These are phyloP conservation scores for Cystobasidium onofrii DNA, from an alignment of 768 basidiomycete genomes.

Conservation along the genomic window DNA sequence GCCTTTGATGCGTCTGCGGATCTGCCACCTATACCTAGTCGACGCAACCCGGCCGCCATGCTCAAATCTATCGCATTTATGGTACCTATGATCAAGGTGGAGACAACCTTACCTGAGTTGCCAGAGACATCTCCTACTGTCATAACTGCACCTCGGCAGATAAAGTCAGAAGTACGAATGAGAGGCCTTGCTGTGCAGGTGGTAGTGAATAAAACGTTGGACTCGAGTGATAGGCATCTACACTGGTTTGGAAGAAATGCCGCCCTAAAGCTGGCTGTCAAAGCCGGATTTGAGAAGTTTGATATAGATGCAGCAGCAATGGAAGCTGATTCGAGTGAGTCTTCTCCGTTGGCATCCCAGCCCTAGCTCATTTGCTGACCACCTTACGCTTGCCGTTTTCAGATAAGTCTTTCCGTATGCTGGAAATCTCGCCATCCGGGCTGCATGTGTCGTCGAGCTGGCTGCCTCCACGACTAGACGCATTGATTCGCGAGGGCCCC, in stretches of 20 bases:
- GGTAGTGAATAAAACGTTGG: not conserved
- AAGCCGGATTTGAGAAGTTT: constrained; percentile 17
- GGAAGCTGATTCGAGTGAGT: not conserved
- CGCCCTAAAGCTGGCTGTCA: not conserved
- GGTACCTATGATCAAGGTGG: constrained; percentile 6
- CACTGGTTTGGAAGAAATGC: constrained; percentile 19
- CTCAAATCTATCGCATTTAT: constrained; percentile 13
- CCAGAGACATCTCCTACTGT: not conserved
- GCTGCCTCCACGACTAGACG: constrained; percentile 19
- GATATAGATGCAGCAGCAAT: constrained; percentile 1
- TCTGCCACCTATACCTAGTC: not conserved
- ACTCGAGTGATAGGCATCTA: not conserved
- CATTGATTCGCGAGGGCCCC: not conserved
- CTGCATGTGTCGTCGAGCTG: constrained; percentile 7
- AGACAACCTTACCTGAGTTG: not conserved
- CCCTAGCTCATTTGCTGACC: not conserved
- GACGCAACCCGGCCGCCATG: constrained; percentile 16
- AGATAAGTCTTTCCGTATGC: not conserved
- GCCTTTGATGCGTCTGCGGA: not conserved
- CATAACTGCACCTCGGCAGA: not conserved
- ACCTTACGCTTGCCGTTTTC: not conserved
- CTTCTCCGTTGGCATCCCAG: not conserved
- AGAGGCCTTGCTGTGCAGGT: constrained; percentile 4
- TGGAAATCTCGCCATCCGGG: constrained; percentile 9
- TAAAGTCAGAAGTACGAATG: not conserved